These are phyloP conservation scores for Podila minutissima DNA, from an alignment of 192 early-diverging fungal species.

Conservation along the genomic window DNA sequence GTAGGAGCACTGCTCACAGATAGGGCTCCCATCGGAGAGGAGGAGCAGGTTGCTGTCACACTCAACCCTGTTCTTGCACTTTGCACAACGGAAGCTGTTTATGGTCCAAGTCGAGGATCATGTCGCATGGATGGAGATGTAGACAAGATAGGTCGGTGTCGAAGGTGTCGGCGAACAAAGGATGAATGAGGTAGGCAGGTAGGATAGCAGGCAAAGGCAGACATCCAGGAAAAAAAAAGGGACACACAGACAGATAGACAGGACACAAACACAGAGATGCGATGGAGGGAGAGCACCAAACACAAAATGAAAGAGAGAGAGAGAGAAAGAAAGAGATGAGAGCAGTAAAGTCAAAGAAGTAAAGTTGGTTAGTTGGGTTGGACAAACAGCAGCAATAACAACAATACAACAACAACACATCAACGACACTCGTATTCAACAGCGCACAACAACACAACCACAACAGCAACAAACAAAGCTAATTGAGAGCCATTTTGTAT, in stretches of 20 bases:
- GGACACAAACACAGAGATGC: not conserved
- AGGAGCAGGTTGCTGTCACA: slow-evolving; percentile 81
- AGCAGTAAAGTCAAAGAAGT: slow-evolving; percentile 9
- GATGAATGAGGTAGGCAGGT: too few species aligned
- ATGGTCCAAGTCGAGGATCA: too few species aligned
- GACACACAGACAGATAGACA: not conserved
- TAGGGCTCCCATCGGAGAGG: slow-evolving; percentile 82
- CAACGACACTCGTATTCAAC: not conserved
- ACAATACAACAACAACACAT: not conserved
- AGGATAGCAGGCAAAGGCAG: not conserved
- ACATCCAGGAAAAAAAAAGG: not conserved
- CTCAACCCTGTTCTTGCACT: slow-evolving; percentile 76
- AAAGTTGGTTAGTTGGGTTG: not conserved
- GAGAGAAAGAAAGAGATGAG: slow-evolving; percentile 10
- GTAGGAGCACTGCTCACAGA: slow-evolving; percentile 86
- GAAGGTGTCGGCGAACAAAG: too few species aligned
- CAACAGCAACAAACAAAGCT: not conserved
- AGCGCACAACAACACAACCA: not conserved
- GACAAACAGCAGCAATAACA: not conserved
- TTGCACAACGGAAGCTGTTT: slow-evolving; percentile 78
- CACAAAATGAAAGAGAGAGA: not conserved
- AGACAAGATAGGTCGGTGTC: too few species aligned
- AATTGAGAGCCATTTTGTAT: not conserved
- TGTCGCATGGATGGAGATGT: not conserved
- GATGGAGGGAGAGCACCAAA: too few species aligned